A percentile compares a stretch with the other conserved stretches of the same genome.
phyloP scores from a whole-genome alignment of 257 asterid genomes.

The Marsdenia floribunda region DNA sequence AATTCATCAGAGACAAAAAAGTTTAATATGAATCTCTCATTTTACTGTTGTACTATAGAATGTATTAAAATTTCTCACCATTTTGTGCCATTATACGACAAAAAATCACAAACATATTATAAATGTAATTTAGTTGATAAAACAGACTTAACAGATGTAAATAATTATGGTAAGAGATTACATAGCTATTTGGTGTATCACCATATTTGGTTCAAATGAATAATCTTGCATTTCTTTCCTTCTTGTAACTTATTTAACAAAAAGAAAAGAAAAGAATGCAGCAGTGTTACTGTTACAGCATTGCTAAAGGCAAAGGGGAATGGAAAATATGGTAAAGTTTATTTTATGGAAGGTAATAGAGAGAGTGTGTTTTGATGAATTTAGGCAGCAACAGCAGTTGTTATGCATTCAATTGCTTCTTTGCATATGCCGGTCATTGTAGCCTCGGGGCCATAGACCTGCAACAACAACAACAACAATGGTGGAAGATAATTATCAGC shows the following conservation, averaged over 20 bases:
- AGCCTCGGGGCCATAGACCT: constrained; percentile 97
- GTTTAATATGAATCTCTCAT: too few species aligned
- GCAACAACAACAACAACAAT: constrained; percentile 12
- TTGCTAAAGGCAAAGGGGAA: neutral
- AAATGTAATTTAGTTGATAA: too few species aligned
- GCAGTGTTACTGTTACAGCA: neutral
- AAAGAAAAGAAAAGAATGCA: neutral
- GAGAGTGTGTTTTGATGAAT: neutral
- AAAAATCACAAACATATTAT: too few species aligned
- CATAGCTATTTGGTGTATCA: too few species aligned
- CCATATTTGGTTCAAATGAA: too few species aligned
- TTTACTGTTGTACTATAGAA: too few species aligned
- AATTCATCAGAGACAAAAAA: too few species aligned
- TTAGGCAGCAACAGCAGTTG: constrained; percentile 87
- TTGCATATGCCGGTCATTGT: constrained; percentile 98
- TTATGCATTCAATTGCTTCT: constrained; percentile 91
- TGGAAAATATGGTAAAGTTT: constrained; percentile 1
- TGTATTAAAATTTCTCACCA: too few species aligned
- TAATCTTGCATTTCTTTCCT: too few species aligned
- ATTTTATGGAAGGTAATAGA: neutral
- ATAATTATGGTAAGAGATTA: too few species aligned
- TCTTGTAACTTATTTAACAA: neutral
- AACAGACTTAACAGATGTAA: too few species aligned
- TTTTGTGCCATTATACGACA: too few species aligned
- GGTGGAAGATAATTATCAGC: neutral